Conservation (phyloP, 2,329 filamentous ascomycete species). For the Ploettnerulaceae sp. region DNA sequence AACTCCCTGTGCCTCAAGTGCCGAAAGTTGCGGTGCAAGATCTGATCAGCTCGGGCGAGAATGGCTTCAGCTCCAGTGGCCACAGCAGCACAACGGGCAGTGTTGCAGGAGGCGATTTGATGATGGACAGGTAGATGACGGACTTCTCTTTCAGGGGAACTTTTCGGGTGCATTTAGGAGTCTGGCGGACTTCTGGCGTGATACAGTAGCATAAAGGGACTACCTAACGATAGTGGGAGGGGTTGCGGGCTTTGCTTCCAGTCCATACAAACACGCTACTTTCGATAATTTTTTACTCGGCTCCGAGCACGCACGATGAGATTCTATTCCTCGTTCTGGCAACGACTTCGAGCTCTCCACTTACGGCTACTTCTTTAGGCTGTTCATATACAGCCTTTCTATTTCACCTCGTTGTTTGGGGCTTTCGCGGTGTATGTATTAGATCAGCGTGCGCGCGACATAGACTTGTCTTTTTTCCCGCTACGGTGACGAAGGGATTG, state of each 20-base stretch:
- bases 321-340: too few species aligned
- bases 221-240: conserved; percentile 14
- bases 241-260: background rate
- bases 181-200: conserved; percentile 4
- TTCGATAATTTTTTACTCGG: conserved; percentile 9
- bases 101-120: conserved; percentile 66
- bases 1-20: conserved; percentile 86
- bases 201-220: conserved; percentile 18
- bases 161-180: background rate
- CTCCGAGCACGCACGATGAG: background rate
- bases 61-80: conserved; percentile 62
- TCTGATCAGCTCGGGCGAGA: conserved; percentile 60
- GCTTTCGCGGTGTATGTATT: conserved; percentile 20
- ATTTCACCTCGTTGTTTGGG: too few species aligned
- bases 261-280: conserved; percentile 1
- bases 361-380: conserved; percentile 4
- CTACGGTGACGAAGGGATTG: background rate
- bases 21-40: conserved; percentile 87
- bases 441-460: conserved; percentile 25
- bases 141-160: background rate
- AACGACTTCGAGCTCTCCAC: conserved; percentile 9
- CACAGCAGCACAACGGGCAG: conserved; percentile 75
- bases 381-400: background rate
- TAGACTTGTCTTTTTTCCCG: conserved; percentile 21
- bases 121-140: conserved; percentile 47